Evolutionary conservation across 78 protist genomes (phyloP).

Genomic region (Chrysochromulina parva): DNA sequence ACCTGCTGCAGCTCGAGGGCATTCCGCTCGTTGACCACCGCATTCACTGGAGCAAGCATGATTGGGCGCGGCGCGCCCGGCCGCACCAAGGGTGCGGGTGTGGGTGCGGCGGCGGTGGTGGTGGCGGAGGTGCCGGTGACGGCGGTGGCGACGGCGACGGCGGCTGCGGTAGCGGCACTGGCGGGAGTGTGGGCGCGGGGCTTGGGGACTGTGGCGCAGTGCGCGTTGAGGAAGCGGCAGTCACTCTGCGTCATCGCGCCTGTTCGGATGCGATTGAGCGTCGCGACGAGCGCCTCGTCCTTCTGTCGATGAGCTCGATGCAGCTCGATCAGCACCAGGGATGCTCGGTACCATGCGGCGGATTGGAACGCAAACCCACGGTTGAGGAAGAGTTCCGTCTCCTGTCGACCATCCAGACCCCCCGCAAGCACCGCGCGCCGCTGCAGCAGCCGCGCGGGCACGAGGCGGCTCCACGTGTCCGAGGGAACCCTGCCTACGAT

Average conservation of each 20-base stretch:
- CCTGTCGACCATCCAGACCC: not conserved
- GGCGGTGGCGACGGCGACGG: not conserved
- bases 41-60: not conserved
- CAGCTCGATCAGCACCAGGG: not conserved
- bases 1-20: not conserved
- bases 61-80: not conserved
- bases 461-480: not conserved
- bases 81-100: no score
- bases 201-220: not conserved
- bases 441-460: not conserved
- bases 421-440: not conserved
- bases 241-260: not conserved
- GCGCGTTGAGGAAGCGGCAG: not conserved
- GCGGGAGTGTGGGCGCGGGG: no score
- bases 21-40: not conserved
- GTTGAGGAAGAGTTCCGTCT: slow-evolving; percentile 1
- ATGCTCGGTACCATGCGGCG: not conserved
- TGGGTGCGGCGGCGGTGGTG: no score
- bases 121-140: not conserved
- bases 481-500: not conserved
- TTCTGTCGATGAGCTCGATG: not conserved
- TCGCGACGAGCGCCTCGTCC: not conserved
- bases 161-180: not conserved
- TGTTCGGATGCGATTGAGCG: not conserved
- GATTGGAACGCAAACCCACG: slow-evolving; percentile 6